Percentiles rank a stretch among this genome's conserved stretches.
Evolutionary conservation across 2,329 filamentous ascomycete genomes (phyloP).

Genomic region (Arthroderma sp.): DNA sequence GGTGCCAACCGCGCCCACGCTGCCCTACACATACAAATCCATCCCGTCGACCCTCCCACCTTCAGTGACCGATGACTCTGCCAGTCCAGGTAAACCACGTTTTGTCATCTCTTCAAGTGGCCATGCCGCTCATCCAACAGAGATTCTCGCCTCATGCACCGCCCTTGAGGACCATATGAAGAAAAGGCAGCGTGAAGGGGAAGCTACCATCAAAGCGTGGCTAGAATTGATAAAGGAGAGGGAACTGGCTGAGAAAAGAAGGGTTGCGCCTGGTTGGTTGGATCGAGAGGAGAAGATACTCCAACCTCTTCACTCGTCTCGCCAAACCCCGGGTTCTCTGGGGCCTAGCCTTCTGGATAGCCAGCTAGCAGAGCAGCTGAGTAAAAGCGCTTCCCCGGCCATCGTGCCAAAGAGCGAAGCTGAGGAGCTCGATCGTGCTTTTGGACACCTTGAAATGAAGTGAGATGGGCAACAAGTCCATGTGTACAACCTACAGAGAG

Average conservation of each 20-base stretch:
- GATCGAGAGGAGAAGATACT: constrained; percentile 49
- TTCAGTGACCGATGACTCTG: constrained; percentile 45
- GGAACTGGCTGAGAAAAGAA: constrained; percentile 50
- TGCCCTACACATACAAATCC: constrained; percentile 89
- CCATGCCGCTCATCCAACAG: constrained; percentile 72
- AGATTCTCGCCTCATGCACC: constrained; percentile 70
- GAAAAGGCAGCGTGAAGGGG: constrained; percentile 54
- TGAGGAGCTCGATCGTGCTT: constrained; percentile 41
- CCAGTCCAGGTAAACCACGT: constrained; percentile 38
- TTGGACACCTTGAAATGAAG: constrained; percentile 36
- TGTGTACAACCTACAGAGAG: no score
- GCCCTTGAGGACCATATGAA: constrained; percentile 64
- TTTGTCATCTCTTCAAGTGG: constrained; percentile 70
- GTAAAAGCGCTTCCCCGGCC: constrained; percentile 20
- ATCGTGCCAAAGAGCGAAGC: constrained; percentile 34
- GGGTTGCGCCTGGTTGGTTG: constrained; percentile 51
- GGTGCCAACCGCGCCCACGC: constrained; percentile 74
- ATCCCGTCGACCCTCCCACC: constrained; percentile 77
- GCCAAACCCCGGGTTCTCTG: constrained; percentile 9
- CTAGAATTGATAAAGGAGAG: constrained; percentile 48
- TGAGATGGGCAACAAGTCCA: constrained; percentile 13
- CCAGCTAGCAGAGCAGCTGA: constrained; percentile 20
- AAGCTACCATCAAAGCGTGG: constrained; percentile 54
- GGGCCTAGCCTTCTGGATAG: constrained; percentile 25
- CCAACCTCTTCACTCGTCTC: constrained; percentile 31